Evolutionary conservation across 2,329 filamentous ascomycete species (phyloP).

Genomic region (Diatrype stigma): DNA sequence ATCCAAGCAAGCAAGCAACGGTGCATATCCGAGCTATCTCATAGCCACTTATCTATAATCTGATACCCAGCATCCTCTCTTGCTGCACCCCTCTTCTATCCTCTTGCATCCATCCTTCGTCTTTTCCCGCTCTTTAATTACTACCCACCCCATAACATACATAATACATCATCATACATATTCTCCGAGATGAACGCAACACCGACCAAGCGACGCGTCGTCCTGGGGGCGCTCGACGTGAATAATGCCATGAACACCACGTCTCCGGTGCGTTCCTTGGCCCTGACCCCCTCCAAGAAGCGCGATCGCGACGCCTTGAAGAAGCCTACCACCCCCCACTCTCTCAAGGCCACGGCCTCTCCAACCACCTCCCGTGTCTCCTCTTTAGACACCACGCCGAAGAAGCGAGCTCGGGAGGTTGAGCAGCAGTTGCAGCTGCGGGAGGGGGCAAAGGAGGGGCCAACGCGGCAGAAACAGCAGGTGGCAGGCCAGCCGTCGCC

Average conservation of each 20-base stretch:
- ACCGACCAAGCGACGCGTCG: slow-evolving; percentile 27
- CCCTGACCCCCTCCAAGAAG: slow-evolving; percentile 12
- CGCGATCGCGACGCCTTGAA: slow-evolving; percentile 8
- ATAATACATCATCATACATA: background rate
- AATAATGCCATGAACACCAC: slow-evolving; percentile 16
- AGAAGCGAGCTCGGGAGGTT: slow-evolving; percentile 15
- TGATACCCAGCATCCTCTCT: too few relatives aligned
- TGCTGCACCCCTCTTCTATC: too few relatives aligned
- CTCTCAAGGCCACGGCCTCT: background rate
- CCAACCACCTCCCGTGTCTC: background rate
- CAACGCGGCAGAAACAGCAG: background rate
- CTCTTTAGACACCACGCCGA: background rate
- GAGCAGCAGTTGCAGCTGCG: background rate
- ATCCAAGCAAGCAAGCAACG: too few relatives aligned
- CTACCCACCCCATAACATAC: too few relatives aligned
- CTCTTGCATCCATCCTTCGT: too few relatives aligned
- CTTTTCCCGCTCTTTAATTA: too few relatives aligned
- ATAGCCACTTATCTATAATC: too few relatives aligned
- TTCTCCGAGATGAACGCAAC: slow-evolving; percentile 19
- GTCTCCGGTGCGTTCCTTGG: slow-evolving; percentile 5
- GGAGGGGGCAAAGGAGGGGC: slow-evolving; percentile 2
- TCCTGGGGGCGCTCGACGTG: slow-evolving; percentile 21
- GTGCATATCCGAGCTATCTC: too few relatives aligned
- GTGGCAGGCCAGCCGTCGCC: slow-evolving; percentile 4
- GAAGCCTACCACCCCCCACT: too few relatives aligned